These are phyloP conservation scores for Phytophthora europaea DNA, from an alignment of 352 stramenopile genomes.

Conservation along the genomic window DNA sequence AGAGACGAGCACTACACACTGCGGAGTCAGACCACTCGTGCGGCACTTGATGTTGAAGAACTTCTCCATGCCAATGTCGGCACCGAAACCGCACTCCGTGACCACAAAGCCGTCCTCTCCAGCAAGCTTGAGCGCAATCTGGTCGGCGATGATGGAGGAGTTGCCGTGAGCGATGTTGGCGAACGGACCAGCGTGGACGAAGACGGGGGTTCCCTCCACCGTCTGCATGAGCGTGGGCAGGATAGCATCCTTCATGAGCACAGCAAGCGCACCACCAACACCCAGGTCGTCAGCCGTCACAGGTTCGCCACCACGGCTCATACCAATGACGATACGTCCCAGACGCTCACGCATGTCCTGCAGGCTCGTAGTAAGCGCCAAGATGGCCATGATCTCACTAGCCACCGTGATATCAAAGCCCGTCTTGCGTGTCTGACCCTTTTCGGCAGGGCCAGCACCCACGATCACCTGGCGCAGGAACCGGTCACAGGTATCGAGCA, in stretches of 20 bases:
- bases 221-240: conserved; percentile 99
- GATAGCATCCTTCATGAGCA: conserved; percentile 99
- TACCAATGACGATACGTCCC: conserved; percentile 95
- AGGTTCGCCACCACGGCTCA: conserved; percentile 78
- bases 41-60: conserved; percentile 99
- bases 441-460: conserved; percentile 93
- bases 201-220: conserved; percentile 95
- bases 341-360: conserved; percentile 95
- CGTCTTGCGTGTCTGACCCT: conserved; percentile 78
- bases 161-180: conserved; percentile 99
- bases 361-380: conserved; percentile 96
- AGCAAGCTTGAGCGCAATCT: conserved; percentile 95
- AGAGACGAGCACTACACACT: conserved; percentile 98
- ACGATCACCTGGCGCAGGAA: conserved; percentile 95
- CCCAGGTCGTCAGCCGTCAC: conserved; percentile 98
- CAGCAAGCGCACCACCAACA: conserved; percentile 95
- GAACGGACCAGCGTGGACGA: conserved; percentile 99
- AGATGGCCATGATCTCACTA: conserved; percentile 99
- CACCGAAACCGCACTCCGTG: conserved; percentile 98
- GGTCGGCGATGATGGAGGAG: conserved; percentile 97
- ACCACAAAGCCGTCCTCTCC: conserved; percentile 97
- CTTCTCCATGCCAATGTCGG: conserved; percentile 98
- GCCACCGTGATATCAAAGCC: conserved; percentile 94
- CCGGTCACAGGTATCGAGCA: conserved; percentile 98
- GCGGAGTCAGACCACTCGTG: conserved; percentile 94